Percentiles rank a stretch among this genome's conserved stretches.
phyloP scores from a whole-genome alignment of 2,329 filamentous ascomycete species.

The Pyrenochaeta sp. region DNA sequence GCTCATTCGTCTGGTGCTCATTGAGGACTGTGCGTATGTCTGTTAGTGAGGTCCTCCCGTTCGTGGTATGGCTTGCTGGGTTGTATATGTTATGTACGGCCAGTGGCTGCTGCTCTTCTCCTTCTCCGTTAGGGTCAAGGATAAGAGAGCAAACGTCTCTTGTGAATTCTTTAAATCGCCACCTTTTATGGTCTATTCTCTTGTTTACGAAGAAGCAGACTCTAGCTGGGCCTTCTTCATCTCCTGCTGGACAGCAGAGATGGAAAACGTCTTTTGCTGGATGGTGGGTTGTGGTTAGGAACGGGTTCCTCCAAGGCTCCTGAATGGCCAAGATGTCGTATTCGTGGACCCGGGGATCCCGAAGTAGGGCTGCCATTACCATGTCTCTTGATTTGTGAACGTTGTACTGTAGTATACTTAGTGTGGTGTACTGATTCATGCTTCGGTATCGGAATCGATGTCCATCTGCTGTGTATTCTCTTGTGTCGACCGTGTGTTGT shows the following conservation, averaged over 20 bases:
- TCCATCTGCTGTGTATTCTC: slow-evolving; percentile 14
- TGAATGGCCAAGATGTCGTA: slow-evolving; percentile 33
- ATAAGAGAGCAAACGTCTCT: slow-evolving; percentile 25
- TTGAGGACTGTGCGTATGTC: slow-evolving; percentile 1
- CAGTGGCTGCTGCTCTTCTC: slow-evolving; percentile 2
- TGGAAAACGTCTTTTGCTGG: slow-evolving; percentile 25
- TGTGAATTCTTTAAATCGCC: slow-evolving; percentile 19
- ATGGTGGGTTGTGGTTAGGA: slow-evolving; percentile 30
- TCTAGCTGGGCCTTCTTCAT: slow-evolving; percentile 14
- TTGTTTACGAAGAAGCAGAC: slow-evolving; percentile 40
- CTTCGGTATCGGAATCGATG: slow-evolving; percentile 13
- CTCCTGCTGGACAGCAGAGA: slow-evolving; percentile 18
- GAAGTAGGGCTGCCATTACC: slow-evolving; percentile 30
- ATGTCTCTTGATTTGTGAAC: slow-evolving; percentile 26
- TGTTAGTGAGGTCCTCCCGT: slow-evolving; percentile 8
- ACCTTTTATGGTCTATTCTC: slow-evolving; percentile 19
- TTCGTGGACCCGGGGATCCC: slow-evolving; percentile 23
- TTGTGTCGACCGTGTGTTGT: slow-evolving; percentile 5
- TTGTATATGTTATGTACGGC: slow-evolving; percentile 31
- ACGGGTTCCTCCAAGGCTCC: slow-evolving; percentile 30
- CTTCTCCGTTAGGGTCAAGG: slow-evolving; percentile 3
- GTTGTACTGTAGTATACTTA: slow-evolving; percentile 34
- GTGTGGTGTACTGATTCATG: slow-evolving; percentile 17
- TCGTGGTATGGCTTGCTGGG: slow-evolving; percentile 12
- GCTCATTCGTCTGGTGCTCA: slow-evolving; percentile 6